Base-by-base conservation (phyloP, 2,329 filamentous ascomycete genomes). In the Oidium heveae region DNA sequence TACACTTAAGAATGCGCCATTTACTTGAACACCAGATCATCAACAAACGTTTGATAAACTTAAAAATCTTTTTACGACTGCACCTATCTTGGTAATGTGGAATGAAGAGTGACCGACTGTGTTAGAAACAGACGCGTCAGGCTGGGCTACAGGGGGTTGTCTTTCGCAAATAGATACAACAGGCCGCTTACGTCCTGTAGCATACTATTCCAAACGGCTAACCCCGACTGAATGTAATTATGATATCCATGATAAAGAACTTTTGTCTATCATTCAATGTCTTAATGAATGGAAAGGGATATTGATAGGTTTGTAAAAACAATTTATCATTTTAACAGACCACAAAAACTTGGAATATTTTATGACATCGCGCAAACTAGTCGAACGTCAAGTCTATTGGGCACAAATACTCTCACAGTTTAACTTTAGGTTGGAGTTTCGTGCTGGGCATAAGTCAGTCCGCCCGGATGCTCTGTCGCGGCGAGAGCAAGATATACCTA, bases 171-270 rank as follows among this genome's bases (percentile, higher is more conserved):
- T 32, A 32, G 47, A 50, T n/a, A 8, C 12, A 32, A 34, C 16
- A n/a, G 47, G 47, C 10, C 28, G 22, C 28, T n/a, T 50, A 5
- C 47, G 12, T 32, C 22, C 47, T 32, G 47, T 50, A 13, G 47
- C 46, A 32, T 50, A 32, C 28, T 33, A n/a, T 33, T 50, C 46
- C 12, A 50, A 50, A 32, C 13, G 15, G 46, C 46, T 50, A 16
- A 32, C 22, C 28, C 46, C 46, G 15, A 22, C 46, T 33, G 20
- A 50, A 50, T 50, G 22, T 15, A 50, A 50, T 33, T 50, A 50
- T 15, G 46, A 50, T 33, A 50, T 50, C 28, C 46, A 50, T 50
- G 46, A 50, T 50, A 50, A 50, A 50, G 46, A 50, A 50, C 20
- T 50, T 15, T 33, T 50, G 22, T 28, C 18, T n/a, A 50, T 33